Percentiles rank a stretch among this genome's conserved stretches.
phyloP scores from a whole-genome alignment of 2,329 filamentous ascomycete genomes.

The Fusarium goolgardi region DNA sequence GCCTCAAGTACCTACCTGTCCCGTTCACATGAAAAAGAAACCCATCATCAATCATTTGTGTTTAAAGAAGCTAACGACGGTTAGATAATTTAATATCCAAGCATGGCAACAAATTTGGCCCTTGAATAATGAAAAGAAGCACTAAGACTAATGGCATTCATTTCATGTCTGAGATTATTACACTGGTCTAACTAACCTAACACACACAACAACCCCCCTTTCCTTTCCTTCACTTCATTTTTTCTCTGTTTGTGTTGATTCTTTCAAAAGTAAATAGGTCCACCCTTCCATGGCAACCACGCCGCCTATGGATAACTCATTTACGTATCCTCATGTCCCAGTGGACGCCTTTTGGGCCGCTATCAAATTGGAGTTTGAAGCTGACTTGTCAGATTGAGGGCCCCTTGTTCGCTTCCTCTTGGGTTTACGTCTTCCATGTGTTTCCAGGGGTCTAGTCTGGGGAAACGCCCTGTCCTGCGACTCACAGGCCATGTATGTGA shows the following conservation, averaged over 20 bases:
- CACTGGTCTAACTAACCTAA: conserved; percentile 18
- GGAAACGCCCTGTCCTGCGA: conserved; percentile 31
- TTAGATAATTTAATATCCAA: conserved; percentile 1
- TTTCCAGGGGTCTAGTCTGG: conserved; percentile 36
- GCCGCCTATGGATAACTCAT: conserved; percentile 42
- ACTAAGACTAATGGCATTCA: conserved; percentile 5
- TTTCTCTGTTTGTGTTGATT: conserved; percentile 44
- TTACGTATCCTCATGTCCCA: conserved; percentile 29
- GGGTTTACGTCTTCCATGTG: conserved; percentile 23
- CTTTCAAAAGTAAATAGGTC: conserved; percentile 43
- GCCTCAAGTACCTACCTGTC: conserved; percentile 8
- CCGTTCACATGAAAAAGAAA: conserved; percentile 28
- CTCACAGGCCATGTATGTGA: conserved; percentile 22
- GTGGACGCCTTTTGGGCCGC: conserved; percentile 31
- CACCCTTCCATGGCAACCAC: conserved; percentile 48
- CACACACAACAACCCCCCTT: conserved; percentile 15
- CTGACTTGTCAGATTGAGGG: conserved; percentile 33
- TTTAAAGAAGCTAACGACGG: conserved; percentile 6
- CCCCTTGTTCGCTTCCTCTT: conserved; percentile 25
- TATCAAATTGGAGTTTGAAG: conserved; percentile 8
- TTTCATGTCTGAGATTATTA: conserved; percentile 24
- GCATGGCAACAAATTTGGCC: conserved; percentile 18
- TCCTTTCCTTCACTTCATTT: conserved; percentile 23
- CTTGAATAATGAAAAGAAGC: background rate
- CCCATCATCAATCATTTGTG: background rate